Conservation (phyloP, 345 rosid species). For the Populus euphratica region DNA sequence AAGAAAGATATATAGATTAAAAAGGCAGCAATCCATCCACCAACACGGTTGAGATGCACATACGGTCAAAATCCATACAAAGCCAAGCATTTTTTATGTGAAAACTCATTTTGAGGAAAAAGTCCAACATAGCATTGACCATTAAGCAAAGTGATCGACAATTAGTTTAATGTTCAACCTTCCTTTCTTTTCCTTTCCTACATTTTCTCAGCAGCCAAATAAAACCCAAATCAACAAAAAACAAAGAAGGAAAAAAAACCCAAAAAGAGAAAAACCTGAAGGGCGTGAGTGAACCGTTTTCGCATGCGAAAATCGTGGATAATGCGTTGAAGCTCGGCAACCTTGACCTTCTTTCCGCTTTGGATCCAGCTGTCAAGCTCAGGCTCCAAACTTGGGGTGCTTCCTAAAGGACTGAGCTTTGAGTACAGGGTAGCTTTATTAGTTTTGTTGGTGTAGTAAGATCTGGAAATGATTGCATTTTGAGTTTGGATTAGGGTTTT, state of each 20-base stretch:
- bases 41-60: not conserved
- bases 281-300: slow-evolving; percentile 75
- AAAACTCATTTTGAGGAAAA: not conserved
- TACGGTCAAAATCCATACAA: not conserved
- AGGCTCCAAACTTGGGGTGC: slow-evolving; percentile 54
- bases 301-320: slow-evolving; percentile 77
- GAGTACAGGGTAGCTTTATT: slow-evolving; percentile 61
- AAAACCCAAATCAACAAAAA: slow-evolving; percentile 1
- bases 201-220: slow-evolving; percentile 14
- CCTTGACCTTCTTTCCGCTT: slow-evolving; percentile 53
- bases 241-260: not conserved
- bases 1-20: not conserved
- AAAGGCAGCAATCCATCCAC: not conserved
- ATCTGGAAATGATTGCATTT: slow-evolving; percentile 31
- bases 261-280: slow-evolving; percentile 45
- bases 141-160: not conserved
- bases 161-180: not conserved
- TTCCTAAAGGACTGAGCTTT: slow-evolving; percentile 74
- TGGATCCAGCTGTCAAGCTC: slow-evolving; percentile 74
- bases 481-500: slow-evolving; percentile 28
- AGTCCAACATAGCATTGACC: not conserved
- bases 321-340: slow-evolving; percentile 79
- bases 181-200: not conserved
- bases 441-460: slow-evolving; percentile 56
- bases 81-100: not conserved